These are phyloP conservation scores for Salix udensis DNA, from an alignment of 345 rosid species.

Conservation along the genomic window DNA sequence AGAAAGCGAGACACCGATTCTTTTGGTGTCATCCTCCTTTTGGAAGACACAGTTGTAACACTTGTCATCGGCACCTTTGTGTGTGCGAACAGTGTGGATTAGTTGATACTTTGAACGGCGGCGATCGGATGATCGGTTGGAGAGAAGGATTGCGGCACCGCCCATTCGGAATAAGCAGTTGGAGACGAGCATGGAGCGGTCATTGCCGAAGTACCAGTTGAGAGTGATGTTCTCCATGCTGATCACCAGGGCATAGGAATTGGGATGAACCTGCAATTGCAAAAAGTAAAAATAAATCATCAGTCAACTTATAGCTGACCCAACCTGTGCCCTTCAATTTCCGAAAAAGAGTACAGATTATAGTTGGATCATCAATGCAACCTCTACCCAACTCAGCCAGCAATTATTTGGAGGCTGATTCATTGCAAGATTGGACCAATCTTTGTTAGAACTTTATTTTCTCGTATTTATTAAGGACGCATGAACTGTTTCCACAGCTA, in stretches of 20 bases:
- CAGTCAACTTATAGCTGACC: background rate
- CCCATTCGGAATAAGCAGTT: constrained; percentile 96
- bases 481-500: background rate
- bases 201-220: constrained; percentile 89
- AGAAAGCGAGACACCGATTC: constrained; percentile 72
- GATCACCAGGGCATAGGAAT: constrained; percentile 82
- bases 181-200: constrained; percentile 86
- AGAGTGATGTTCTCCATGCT: constrained; percentile 90
- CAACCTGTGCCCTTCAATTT: background rate
- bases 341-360: background rate
- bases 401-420: no score
- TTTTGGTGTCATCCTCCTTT: constrained; percentile 56
- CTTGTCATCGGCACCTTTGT: constrained; percentile 80
- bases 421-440: no score
- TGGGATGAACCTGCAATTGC: constrained; percentile 58
- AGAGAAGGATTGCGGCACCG: constrained; percentile 86
- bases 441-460: background rate
- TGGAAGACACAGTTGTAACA: constrained; percentile 77
- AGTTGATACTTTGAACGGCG: constrained; percentile 84
- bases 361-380: background rate
- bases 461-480: background rate
- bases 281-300: background rate
- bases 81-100: constrained; percentile 87
- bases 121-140: constrained; percentile 67
- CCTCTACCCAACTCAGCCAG: no score